Evolutionary conservation across 192 early-diverging fungal genomes (phyloP).

Genomic region (Oehlia diaphana): DNA sequence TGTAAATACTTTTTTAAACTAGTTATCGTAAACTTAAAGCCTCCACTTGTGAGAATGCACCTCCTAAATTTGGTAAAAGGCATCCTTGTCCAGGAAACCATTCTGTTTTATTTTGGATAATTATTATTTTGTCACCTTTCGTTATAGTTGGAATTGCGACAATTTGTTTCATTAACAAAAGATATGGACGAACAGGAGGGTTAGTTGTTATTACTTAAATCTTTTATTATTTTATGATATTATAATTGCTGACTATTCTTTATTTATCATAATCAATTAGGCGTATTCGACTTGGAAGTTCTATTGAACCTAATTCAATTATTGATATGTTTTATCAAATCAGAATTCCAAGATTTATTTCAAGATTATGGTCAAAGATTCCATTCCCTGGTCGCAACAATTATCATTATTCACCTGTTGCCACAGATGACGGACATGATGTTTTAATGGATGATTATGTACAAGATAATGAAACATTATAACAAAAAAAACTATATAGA

Average conservation of each 20-base stretch:
- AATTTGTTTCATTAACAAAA: constrained; percentile 27
- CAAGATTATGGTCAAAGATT: constrained; percentile 35
- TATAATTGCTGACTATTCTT: neutral
- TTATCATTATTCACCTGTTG: constrained; percentile 37
- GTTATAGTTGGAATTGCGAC: constrained; percentile 34
- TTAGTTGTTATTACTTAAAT: neutral
- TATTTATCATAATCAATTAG: neutral
- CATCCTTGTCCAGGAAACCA: constrained; percentile 60
- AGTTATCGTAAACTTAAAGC: neutral
- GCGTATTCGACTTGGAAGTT: neutral
- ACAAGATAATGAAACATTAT: neutral
- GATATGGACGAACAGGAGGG: neutral
- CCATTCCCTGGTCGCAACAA: constrained; percentile 18
- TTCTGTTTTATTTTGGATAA: constrained; percentile 30
- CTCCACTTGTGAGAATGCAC: neutral
- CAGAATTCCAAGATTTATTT: constrained; percentile 33
- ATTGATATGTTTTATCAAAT: constrained; percentile 34
- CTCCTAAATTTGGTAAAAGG: constrained; percentile 37
- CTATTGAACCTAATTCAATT: constrained; percentile 13
- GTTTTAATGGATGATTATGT: constrained; percentile 48
- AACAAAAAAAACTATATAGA: neutral
- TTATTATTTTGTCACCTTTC: constrained; percentile 36
- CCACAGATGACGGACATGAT: constrained; percentile 36
- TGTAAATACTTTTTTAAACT: constrained; percentile 50
- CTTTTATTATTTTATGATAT: neutral